A percentile compares a stretch with the other conserved stretches of the same genome.
Conservation (phyloP, 2,329 filamentous ascomycete genomes). For the Aureobasidium uvarum region DNA sequence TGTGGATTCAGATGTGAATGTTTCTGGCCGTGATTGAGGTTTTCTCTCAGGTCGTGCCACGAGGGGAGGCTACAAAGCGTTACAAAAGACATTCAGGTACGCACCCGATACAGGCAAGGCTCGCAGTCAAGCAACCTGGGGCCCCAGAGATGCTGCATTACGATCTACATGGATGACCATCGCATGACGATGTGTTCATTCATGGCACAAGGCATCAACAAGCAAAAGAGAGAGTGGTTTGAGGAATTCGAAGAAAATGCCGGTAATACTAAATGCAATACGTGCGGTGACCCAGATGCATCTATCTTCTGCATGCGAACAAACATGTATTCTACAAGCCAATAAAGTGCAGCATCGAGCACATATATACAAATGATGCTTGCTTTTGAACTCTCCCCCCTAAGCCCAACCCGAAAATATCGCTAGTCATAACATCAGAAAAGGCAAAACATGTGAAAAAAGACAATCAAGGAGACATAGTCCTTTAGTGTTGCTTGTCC, state of each 20-base stretch:
- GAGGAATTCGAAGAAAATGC: neutral
- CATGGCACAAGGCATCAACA: neutral
- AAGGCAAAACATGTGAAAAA: neutral
- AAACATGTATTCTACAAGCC: neutral
- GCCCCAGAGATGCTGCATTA: slow-evolving; percentile 8
- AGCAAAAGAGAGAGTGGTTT: neutral
- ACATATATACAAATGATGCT: slow-evolving; percentile 19
- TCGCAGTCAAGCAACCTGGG: neutral
- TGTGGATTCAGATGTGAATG: neutral
- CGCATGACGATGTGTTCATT: neutral
- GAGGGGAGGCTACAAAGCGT: slow-evolving; percentile 1
- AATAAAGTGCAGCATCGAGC: neutral
- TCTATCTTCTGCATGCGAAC: neutral
- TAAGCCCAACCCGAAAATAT: neutral
- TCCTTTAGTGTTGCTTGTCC: neutral
- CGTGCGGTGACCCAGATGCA: neutral
- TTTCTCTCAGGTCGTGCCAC: neutral
- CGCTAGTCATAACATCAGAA: slow-evolving; percentile 12
- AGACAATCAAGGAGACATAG: neutral
- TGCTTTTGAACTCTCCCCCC: slow-evolving; percentile 8
- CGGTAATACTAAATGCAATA: neutral
- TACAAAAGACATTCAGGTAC: slow-evolving; percentile 8
- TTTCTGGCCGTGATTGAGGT: neutral
- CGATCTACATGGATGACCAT: neutral
- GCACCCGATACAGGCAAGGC: neutral